phyloP scores from a whole-genome alignment of 345 rosid genomes.

The Psidium guajava region DNA sequence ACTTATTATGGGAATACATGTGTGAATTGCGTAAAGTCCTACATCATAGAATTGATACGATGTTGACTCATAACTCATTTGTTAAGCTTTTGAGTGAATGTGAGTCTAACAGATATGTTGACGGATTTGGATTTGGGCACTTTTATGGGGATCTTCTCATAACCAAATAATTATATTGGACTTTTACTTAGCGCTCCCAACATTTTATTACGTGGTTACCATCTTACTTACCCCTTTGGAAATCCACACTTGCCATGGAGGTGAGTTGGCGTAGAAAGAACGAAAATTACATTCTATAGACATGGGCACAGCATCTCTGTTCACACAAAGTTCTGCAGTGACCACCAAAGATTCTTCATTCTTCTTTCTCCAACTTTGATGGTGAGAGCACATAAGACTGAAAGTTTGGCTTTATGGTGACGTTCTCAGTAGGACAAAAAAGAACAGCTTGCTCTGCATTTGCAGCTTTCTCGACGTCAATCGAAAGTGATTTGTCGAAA shows the following conservation, averaged over 20 bases:
- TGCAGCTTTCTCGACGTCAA: neutral
- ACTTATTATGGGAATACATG: no score
- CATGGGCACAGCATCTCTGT: neutral
- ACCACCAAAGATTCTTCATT: neutral
- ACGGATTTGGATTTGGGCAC: no score
- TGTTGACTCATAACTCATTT: no score
- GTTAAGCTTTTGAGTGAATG: no score
- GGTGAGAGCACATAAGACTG: neutral
- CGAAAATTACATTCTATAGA: neutral
- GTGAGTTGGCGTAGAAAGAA: neutral
- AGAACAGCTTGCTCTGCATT: neutral
- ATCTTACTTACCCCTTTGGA: neutral
- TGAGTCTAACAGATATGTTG: no score
- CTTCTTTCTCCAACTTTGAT: neutral
- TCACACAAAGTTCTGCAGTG: neutral
- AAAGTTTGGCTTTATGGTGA: neutral
- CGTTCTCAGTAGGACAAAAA: neutral
- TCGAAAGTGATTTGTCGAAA: neutral
- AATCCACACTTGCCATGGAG: neutral
- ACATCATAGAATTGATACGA: no score
- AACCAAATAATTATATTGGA: no score
- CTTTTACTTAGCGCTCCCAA: no score
- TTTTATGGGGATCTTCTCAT: no score
- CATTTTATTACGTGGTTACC: neutral
- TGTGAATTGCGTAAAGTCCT: no score